Evolutionary conservation across 306 rosid genomes (phyloP).

Genomic region (Cicer cuneatum): DNA sequence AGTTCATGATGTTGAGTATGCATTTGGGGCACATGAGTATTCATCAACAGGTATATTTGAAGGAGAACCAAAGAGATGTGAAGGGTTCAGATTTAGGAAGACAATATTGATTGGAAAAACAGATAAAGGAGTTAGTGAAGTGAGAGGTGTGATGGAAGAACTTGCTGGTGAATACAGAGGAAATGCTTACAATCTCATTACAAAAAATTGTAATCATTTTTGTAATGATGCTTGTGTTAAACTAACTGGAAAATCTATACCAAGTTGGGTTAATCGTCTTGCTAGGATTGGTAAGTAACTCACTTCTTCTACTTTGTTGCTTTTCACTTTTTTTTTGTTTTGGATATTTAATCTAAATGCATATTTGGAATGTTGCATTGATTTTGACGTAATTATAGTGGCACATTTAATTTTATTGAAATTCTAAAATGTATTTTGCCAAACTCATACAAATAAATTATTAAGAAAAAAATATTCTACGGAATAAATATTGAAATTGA

Average conservation of each 20-base stretch:
- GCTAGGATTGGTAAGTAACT: conserved; percentile 74
- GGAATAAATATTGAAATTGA: too few species aligned
- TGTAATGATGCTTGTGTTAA: conserved; percentile 75
- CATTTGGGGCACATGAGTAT: conserved; percentile 88
- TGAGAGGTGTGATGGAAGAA: conserved; percentile 68
- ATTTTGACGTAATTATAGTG: too few species aligned
- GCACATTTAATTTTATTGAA: too few species aligned
- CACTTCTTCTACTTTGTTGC: neutral
- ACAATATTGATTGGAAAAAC: conserved; percentile 83
- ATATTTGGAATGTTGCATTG: too few species aligned
- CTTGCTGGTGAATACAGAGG: conserved; percentile 73
- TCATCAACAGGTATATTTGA: conserved; percentile 87
- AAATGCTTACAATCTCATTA: conserved; percentile 82
- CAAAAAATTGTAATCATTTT: conserved; percentile 92
- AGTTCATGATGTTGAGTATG: conserved; percentile 81
- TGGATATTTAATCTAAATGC: neutral
- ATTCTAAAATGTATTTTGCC: too few species aligned
- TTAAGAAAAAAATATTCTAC: too few species aligned
- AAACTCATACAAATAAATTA: too few species aligned
- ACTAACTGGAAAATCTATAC: conserved; percentile 81
- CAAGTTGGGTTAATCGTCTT: conserved; percentile 94
- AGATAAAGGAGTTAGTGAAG: conserved; percentile 57
- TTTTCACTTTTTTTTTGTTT: neutral
- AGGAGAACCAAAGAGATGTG: conserved; percentile 83
- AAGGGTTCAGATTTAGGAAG: conserved; percentile 80